Percentiles rank a stretch among this genome's conserved stretches.
phyloP scores from a whole-genome alignment of 306 rosid species.

The Quercus robur region DNA sequence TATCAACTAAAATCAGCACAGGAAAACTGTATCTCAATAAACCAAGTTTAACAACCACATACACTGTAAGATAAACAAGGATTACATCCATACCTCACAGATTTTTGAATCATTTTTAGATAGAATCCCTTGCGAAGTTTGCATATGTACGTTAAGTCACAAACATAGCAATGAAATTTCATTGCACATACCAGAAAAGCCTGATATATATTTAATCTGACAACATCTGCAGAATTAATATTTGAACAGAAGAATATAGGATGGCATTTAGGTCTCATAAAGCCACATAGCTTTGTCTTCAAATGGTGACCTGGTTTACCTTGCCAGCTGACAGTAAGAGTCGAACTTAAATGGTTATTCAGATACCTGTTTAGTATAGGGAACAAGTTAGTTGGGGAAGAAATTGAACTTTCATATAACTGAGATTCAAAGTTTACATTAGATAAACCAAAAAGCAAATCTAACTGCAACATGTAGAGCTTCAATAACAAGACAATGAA shows the following conservation, averaged over 20 bases:
- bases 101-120: constrained; percentile 40
- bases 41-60: not conserved
- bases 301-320: too few species aligned
- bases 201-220: constrained; percentile 79
- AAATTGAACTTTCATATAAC: not conserved
- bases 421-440: not conserved
- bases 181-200: constrained; percentile 13
- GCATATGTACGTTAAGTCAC: constrained; percentile 27
- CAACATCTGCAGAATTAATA: constrained; percentile 77
- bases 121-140: constrained; percentile 35
- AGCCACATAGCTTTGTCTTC: too few species aligned
- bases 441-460: not conserved
- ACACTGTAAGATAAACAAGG: not conserved
- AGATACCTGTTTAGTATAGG: constrained; percentile 12
- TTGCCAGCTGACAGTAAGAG: too few species aligned
- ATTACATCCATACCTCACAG: constrained; percentile 38
- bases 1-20: constrained; percentile 14
- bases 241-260: constrained; percentile 81
- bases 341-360: too few species aligned
- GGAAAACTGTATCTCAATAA: not conserved
- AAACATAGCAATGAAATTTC: too few species aligned
- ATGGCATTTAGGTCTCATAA: constrained; percentile 67
- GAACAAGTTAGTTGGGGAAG: constrained; percentile 26
- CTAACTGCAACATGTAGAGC: not conserved
- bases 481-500: not conserved